Percentiles rank a stretch among this genome's conserved stretches.
phyloP scores from a whole-genome alignment of 2,329 filamentous ascomycete genomes.

The Chaetomium globosum region DNA sequence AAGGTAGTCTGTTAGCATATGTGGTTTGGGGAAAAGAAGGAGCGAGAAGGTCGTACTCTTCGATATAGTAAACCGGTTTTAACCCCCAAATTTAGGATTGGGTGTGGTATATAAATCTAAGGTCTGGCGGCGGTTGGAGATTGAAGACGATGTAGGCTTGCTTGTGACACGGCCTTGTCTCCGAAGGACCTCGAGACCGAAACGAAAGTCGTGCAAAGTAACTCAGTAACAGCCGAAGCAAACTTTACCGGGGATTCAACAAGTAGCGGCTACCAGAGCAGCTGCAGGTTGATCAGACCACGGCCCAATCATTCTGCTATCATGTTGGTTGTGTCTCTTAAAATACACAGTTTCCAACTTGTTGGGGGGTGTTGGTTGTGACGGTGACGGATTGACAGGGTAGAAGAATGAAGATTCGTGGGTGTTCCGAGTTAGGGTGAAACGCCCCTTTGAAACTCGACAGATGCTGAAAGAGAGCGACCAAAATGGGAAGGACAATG shows the following conservation, averaged over 20 bases:
- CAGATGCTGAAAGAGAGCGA: conserved; percentile 7
- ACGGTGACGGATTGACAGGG: not conserved
- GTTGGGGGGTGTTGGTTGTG: not conserved
- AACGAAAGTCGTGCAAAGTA: not conserved
- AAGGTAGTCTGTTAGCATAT: not conserved
- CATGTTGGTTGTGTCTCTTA: not conserved
- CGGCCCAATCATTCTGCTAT: conserved; percentile 13
- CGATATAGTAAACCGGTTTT: not conserved
- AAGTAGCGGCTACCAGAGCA: not conserved
- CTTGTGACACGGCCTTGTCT: not conserved
- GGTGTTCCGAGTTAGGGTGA: not conserved
- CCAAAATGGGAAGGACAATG: conserved; percentile 9
- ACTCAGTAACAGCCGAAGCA: not conserved
- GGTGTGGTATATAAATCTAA: not conserved
- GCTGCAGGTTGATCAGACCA: not conserved
- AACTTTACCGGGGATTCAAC: not conserved
- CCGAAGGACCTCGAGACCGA: not conserved
- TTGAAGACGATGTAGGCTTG: not conserved
- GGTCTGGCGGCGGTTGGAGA: not conserved
- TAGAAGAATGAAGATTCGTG: not conserved
- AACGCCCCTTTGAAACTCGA: not conserved
- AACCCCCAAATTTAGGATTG: not conserved
- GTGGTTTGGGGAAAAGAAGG: not conserved
- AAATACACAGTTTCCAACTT: not conserved
- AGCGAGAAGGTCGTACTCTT: not conserved